Percentiles rank a stretch among this genome's conserved stretches.
Evolutionary conservation across 2,329 filamentous ascomycete species (phyloP).

Genomic region (Pyrenophora teres): DNA sequence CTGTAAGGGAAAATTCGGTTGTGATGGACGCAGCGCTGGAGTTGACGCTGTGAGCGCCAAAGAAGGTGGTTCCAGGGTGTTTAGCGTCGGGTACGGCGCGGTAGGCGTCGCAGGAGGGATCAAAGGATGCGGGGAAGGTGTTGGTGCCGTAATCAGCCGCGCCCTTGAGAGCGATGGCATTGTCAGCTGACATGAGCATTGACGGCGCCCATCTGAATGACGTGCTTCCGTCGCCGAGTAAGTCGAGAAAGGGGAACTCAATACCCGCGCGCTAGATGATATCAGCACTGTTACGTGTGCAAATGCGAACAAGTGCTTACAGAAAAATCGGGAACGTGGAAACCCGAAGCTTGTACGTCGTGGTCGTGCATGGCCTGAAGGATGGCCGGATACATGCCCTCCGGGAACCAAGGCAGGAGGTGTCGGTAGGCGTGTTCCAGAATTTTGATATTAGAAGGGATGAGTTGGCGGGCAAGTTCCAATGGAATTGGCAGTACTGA

Average conservation of each 20-base stretch:
- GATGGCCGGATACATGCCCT: slow-evolving; percentile 59
- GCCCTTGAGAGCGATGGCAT: slow-evolving; percentile 52
- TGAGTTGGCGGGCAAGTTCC: slow-evolving; percentile 52
- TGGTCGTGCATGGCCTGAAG: slow-evolving; percentile 58
- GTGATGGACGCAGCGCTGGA: slow-evolving; percentile 25
- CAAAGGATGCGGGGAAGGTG: slow-evolving; percentile 51
- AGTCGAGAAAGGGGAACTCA: slow-evolving; percentile 62
- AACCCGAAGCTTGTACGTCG: slow-evolving; percentile 54
- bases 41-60: slow-evolving; percentile 22
- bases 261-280: slow-evolving; percentile 54
- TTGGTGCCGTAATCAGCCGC: slow-evolving; percentile 55
- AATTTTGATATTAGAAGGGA: slow-evolving; percentile 57
- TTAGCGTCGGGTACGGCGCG: slow-evolving; percentile 27
- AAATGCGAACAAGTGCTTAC: slow-evolving; percentile 40
- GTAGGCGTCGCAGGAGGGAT: slow-evolving; percentile 59
- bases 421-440: slow-evolving; percentile 55
- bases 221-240: slow-evolving; percentile 56
- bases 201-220: slow-evolving; percentile 58
- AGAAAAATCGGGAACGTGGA: slow-evolving; percentile 55
- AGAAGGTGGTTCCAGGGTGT: slow-evolving; percentile 27
- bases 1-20: slow-evolving; percentile 19
- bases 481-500: slow-evolving; percentile 59
- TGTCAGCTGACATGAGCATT: slow-evolving; percentile 54
- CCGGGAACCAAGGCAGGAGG: slow-evolving; percentile 56
- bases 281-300: background rate